Evolutionary conservation across 257 asterid species (phyloP).

Genomic region (Nicotiana undulata): DNA sequence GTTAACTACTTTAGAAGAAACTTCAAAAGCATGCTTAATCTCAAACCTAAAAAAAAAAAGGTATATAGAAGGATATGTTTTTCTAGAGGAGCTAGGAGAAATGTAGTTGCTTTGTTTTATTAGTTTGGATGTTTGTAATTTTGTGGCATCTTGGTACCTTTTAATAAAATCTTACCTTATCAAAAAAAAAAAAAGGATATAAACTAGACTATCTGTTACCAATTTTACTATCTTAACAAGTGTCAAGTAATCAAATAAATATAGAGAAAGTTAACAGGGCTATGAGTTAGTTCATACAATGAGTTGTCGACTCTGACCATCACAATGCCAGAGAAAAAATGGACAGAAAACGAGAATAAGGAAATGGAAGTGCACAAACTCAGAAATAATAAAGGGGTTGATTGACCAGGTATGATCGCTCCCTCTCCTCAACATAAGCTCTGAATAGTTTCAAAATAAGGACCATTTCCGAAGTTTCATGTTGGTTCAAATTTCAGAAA

Average conservation of each 20-base stretch:
- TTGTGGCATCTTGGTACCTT: too few relatives aligned
- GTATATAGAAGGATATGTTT: neutral
- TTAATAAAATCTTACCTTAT: too few relatives aligned
- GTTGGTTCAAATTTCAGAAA: neutral
- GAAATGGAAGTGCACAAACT: neutral
- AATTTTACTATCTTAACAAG: neutral
- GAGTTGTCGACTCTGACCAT: neutral
- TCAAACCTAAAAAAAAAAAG: neutral
- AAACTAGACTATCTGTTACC: neutral
- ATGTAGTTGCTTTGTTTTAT: too few relatives aligned
- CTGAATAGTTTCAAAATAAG: neutral
- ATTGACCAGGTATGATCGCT: neutral
- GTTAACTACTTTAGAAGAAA: neutral
- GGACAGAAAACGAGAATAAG: neutral
- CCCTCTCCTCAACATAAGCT: neutral
- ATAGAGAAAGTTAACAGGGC: neutral
- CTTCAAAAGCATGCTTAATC: neutral
- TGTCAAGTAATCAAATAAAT: neutral
- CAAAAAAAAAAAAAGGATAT: neutral
- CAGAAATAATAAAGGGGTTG: neutral
- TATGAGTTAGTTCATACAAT: neutral
- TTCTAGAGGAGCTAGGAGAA: too few relatives aligned
- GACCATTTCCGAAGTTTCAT: neutral
- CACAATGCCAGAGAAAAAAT: neutral
- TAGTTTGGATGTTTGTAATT: too few relatives aligned